Evolutionary conservation across 2,329 filamentous ascomycete species (phyloP), one percentile per base, ranked within the genome.

Genomic region (Lecanoromycetidae sp.): DNA sequence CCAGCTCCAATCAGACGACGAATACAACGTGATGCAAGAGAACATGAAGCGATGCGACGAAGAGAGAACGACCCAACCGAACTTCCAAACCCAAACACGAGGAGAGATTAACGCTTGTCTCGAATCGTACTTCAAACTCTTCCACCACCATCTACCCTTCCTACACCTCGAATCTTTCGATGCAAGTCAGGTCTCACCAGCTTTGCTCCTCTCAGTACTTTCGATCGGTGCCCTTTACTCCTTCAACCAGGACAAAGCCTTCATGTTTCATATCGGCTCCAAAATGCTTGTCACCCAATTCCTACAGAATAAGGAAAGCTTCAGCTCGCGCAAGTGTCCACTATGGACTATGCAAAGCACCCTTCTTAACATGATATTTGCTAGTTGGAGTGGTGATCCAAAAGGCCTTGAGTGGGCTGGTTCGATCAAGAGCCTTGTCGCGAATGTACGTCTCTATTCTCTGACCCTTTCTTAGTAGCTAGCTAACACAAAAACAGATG

Each of bases 291-390:
- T 96, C 58, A 95, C 93, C 62, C 87, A 95, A 63, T 96, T 96
- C 65, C 66, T 98, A 53, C 87, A 94, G 66, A 93, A 95, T 70
- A 95, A 95, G 72, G 88, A 95, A 64, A 94, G 94, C 67, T 96
- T 96, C 65, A 94, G 90, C 71, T 96, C 91, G 7, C 81, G 90
- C 57, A 96, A 95, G 65, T 96, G 90, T 59, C 91, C 91, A 3
- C 68, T 98, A 12, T 96, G 91, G 90, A 91, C 90, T 39, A 96
- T 96, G 87, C 91, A 98, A 64, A 87, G 86, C 63, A 94, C 88
- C 3, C 71, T 98, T 45, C 72, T 98, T 49, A 98, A 98, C 72
- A 96, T 96, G 91, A 82, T 95, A 55, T 96, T 98, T 63, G 87
- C 91, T 46, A 96, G 88, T 71, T 98, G 91, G 91, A 96, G 91